Evolutionary conservation across 2,329 filamentous ascomycete species (phyloP), one percentile per base, ranked within the genome.

Genomic region (Diaporthe sp.): DNA sequence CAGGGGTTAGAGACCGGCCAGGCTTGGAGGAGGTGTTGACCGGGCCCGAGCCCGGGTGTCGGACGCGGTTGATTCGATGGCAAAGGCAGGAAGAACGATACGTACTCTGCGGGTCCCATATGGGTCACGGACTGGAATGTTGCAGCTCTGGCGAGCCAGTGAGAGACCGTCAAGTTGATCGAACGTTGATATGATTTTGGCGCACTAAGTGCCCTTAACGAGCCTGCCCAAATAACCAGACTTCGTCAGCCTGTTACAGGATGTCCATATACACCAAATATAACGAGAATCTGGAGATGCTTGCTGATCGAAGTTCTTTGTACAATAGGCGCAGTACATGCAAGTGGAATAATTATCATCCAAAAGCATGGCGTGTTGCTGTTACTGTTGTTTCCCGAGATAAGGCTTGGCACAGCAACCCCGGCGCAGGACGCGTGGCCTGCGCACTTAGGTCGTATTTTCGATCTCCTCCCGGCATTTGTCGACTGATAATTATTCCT

Each of bases 351-450:
- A 39, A 39, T 39, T 39, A 17, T 13, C 44, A 46, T 67, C 2
- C 44, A 51, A 22, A n/a, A 25, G 31, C 28, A 68, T 25, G 17
- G 31, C 44, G 53, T 37, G 17, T 37, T 19, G 62, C 17, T 39
- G 22, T 39, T 1, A 17, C 31, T 22, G 19, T 19, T 37, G 28
- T 49, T n/a, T 37, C 19, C 17, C 46, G 19, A 51, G 62, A 53
- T 68, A 68, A 39, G 62, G 31, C n/a, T 68, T 68, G n/a, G 62
- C 31, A 37, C 4, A 39, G 8, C 62, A 53, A 53, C 28, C 62
- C 62, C n/a, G 62, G 62, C 31, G 22, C 31, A 2, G 46, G 62
- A 51, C 44, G 44, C 44, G 62, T 68, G 44, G 44, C 62, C 62
- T 39, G 28, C 46, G 34, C 62, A 68, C 22, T 68, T 4, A 19